Evolutionary conservation across 768 basidiomycete genomes (phyloP).

Genomic region (Termitomyces sp.): DNA sequence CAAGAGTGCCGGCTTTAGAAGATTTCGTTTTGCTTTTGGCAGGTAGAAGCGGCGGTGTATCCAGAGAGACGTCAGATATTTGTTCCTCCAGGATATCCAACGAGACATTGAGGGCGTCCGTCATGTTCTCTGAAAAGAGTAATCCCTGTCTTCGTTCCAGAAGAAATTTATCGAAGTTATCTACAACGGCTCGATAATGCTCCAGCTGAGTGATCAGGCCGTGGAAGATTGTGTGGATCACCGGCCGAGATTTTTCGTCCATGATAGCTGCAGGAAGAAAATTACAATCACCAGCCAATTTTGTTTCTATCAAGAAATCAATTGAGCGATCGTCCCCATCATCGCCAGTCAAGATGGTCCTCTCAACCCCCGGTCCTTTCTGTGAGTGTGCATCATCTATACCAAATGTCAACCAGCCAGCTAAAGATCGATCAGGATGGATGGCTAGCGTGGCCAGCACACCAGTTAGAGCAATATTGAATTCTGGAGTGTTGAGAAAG

Average conservation of each 20-base stretch:
- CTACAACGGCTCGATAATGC: slow-evolving; percentile 66
- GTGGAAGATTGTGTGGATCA: slow-evolving; percentile 76
- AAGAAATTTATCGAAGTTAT: slow-evolving; percentile 80
- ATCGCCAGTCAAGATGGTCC: slow-evolving; percentile 25
- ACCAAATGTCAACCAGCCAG: slow-evolving; percentile 83
- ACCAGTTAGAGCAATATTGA: slow-evolving; percentile 85
- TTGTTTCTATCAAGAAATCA: slow-evolving; percentile 68
- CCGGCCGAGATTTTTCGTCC: slow-evolving; percentile 68
- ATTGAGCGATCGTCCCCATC: slow-evolving; percentile 79
- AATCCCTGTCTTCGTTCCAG: slow-evolving; percentile 84
- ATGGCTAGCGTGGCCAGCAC: slow-evolving; percentile 73
- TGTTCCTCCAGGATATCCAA: slow-evolving; percentile 57
- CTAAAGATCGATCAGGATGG: slow-evolving; percentile 82
- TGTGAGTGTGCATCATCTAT: slow-evolving; percentile 30
- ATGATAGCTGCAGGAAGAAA: slow-evolving; percentile 61
- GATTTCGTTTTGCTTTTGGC: slow-evolving; percentile 46
- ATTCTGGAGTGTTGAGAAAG: slow-evolving; percentile 81
- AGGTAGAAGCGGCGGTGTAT: slow-evolving; percentile 28
- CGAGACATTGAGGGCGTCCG: slow-evolving; percentile 76
- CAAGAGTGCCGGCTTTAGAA: slow-evolving; percentile 53
- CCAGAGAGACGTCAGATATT: slow-evolving; percentile 19
- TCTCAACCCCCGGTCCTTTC: slow-evolving; percentile 10
- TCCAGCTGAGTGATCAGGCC: slow-evolving; percentile 80
- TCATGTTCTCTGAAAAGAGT: slow-evolving; percentile 86
- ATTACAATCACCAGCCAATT: slow-evolving; percentile 50